Conservation (phyloP, 257 asterid genomes). For the Solanum sparsipilum region DNA sequence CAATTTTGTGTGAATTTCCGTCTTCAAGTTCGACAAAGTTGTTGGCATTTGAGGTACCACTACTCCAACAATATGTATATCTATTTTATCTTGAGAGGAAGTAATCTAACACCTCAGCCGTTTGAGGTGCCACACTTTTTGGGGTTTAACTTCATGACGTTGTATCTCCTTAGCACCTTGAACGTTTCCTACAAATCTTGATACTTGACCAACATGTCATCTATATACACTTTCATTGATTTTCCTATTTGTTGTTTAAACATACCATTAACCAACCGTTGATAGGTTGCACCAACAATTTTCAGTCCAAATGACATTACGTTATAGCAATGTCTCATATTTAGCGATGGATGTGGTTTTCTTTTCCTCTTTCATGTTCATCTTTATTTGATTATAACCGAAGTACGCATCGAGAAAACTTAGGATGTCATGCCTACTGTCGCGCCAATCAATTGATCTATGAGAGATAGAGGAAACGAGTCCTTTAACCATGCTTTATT, state of each 20-base stretch:
- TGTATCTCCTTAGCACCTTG: not conserved
- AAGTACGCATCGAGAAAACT: not conserved
- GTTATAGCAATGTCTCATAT: not conserved
- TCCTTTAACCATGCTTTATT: not conserved
- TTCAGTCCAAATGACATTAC: not conserved
- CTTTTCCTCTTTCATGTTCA: not conserved
- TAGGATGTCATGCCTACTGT: not conserved
- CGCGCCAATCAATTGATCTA: not conserved
- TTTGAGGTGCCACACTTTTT: not conserved
- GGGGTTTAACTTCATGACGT: not conserved
- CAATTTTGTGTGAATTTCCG: not conserved
- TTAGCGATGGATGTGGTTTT: not conserved
- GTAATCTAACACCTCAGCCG: not conserved
- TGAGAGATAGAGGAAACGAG: not conserved
- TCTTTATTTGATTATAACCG: not conserved
- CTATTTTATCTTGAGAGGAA: not conserved
- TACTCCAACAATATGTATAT: not conserved
- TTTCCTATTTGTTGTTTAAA: not conserved
- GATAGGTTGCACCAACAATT: not conserved
- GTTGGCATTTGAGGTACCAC: not conserved
- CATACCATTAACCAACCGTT: not conserved
- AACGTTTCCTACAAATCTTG: not conserved
- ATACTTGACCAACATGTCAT: not conserved
- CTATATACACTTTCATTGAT: not conserved
- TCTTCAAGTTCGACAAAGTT: not conserved